Evolutionary conservation across 352 stramenopile genomes (phyloP).

Genomic region (Phytophthora multivora): DNA sequence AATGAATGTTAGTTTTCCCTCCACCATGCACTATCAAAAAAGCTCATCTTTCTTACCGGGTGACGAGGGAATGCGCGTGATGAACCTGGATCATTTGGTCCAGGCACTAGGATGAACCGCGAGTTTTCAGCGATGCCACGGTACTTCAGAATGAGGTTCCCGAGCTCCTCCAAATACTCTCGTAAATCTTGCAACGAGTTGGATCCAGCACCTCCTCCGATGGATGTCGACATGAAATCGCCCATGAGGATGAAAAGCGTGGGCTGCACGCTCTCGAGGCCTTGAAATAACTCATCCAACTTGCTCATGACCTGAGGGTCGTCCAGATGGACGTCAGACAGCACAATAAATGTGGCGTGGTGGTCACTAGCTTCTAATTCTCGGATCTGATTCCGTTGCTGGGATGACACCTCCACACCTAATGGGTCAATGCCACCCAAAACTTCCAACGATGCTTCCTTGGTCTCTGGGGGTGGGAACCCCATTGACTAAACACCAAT

Average conservation of each 20-base stretch:
- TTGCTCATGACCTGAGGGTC: conserved; percentile 90
- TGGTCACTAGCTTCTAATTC: conserved; percentile 81
- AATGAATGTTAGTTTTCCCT: too few species aligned
- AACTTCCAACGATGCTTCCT: conserved; percentile 73
- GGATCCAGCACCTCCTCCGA: conserved; percentile 69
- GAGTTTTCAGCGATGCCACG: conserved; percentile 80
- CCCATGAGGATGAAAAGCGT: conserved; percentile 95
- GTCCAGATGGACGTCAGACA: conserved; percentile 95
- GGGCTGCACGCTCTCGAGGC: conserved; percentile 74
- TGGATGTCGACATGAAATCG: conserved; percentile 89
- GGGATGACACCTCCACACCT: conserved; percentile 76
- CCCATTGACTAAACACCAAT: conserved; percentile 78
- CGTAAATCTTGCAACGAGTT: conserved; percentile 81
- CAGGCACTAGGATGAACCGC: conserved; percentile 93
- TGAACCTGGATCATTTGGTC: conserved; percentile 90
- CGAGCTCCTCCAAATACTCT: conserved; percentile 91
- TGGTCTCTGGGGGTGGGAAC: conserved; percentile 88
- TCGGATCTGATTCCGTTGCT: conserved; percentile 83
- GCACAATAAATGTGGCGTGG: conserved; percentile 91
- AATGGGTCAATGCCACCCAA: conserved; percentile 82
- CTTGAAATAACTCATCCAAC: conserved; percentile 90
- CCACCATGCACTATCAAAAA: not conserved
- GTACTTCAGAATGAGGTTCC: conserved; percentile 90
- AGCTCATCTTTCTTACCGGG: conserved; percentile 40
- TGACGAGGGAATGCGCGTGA: conserved; percentile 82